phyloP scores from a whole-genome alignment of 768 basidiomycete species.

The Clathrus columnatus region DNA sequence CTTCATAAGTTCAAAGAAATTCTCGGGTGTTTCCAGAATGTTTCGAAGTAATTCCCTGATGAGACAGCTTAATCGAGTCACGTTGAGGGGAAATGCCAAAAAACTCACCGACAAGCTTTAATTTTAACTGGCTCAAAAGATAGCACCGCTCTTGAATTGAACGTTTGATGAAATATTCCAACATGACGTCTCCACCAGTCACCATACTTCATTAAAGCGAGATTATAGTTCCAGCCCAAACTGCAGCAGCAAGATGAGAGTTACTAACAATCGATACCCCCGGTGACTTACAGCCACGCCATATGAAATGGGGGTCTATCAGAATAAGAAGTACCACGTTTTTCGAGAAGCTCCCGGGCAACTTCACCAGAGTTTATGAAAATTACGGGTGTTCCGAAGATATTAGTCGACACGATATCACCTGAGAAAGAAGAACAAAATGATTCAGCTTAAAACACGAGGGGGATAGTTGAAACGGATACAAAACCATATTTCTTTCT shows the following conservation, averaged over 20 bases:
- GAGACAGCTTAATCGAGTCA: too few relatives aligned
- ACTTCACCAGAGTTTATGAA: constrained; percentile 36
- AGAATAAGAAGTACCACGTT: constrained; percentile 37
- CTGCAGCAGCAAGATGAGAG: too few relatives aligned
- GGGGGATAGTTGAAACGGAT: not conserved
- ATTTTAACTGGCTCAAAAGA: too few relatives aligned
- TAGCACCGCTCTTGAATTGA: not conserved
- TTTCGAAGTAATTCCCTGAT: too few relatives aligned
- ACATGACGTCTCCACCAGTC: not conserved
- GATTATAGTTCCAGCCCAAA: too few relatives aligned
- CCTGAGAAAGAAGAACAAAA: constrained; percentile 21
- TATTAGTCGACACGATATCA: constrained; percentile 36
- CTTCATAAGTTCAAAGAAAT: too few relatives aligned
- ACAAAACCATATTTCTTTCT: constrained; percentile 16
- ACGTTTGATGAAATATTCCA: not conserved
- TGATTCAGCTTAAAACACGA: not conserved
- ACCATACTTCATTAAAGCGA: not conserved
- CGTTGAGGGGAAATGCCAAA: too few relatives aligned
- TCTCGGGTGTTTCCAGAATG: too few relatives aligned
- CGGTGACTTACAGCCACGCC: not conserved
- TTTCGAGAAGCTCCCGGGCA: constrained; percentile 38
- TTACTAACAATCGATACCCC: too few relatives aligned
- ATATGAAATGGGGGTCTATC: constrained; percentile 27
- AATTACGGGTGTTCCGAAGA: constrained; percentile 40
- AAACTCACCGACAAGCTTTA: too few relatives aligned